A percentile compares a stretch with the other conserved stretches of the same genome.
These are phyloP conservation scores for Salvia hispanica DNA, from an alignment of 257 asterid genomes.

Conservation along the genomic window DNA sequence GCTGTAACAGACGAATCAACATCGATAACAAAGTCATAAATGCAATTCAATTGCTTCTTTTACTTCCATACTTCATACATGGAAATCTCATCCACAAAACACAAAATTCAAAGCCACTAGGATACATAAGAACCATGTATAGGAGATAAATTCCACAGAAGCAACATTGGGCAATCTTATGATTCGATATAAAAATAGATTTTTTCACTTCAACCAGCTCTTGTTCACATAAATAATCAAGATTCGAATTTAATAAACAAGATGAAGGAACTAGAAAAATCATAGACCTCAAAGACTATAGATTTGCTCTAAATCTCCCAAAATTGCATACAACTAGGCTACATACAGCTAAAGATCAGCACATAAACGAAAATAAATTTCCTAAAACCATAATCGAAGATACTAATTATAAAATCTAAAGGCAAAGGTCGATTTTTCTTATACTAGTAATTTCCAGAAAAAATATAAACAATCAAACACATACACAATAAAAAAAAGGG, in stretches of 20 bases:
- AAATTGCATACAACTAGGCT: not conserved
- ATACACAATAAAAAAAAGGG: not conserved
- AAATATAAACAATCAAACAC: not conserved
- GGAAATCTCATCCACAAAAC: conserved; percentile 7
- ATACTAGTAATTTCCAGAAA: conserved; percentile 2
- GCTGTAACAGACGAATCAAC: not conserved
- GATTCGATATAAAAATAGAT: not conserved
- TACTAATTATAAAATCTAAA: not conserved
- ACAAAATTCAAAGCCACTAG: not conserved
- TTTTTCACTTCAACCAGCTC: not conserved
- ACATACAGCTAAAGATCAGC: not conserved
- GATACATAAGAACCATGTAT: not conserved
- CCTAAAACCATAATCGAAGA: not conserved
- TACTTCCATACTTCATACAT: conserved; percentile 2
- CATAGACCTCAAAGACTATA: not conserved
- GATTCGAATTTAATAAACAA: conserved; percentile 45
- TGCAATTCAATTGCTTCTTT: conserved; percentile 17
- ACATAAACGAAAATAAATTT: not conserved
- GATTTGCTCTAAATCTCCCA: not conserved
- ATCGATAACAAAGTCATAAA: not conserved
- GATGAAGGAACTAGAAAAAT: not conserved
- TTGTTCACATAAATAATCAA: not conserved
- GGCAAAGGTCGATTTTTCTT: not conserved
- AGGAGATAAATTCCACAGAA: conserved; percentile 11
- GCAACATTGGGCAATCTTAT: not conserved